Conservation (phyloP, 2,329 filamentous ascomycete species). For the Diaporthe citri region DNA sequence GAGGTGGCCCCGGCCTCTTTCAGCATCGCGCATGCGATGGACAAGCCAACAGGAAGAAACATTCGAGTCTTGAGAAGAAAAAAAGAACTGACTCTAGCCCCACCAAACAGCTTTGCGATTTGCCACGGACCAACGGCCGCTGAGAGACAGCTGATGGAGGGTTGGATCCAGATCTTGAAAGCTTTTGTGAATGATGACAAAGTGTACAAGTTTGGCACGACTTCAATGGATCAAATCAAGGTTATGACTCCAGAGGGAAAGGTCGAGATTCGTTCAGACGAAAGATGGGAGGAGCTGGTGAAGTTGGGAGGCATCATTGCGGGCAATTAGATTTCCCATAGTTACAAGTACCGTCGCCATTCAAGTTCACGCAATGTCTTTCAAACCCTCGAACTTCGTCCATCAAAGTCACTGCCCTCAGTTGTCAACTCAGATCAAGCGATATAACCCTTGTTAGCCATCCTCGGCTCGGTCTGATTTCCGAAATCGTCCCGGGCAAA, state of each 20-base stretch:
- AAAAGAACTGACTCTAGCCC: background rate
- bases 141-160: conserved; percentile 52
- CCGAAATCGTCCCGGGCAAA: background rate
- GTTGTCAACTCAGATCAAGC: background rate
- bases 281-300: conserved; percentile 51
- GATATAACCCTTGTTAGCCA: background rate
- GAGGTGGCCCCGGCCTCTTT: conserved; percentile 51
- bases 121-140: conserved; percentile 52
- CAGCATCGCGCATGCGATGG: conserved; percentile 56
- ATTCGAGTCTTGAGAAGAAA: background rate
- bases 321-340: background rate
- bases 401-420: too few species aligned
- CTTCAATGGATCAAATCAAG: conserved; percentile 51
- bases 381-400: too few species aligned
- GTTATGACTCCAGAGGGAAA: conserved; percentile 49
- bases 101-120: conserved; percentile 50
- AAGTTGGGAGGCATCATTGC: conserved; percentile 47
- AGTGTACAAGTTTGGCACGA: conserved; percentile 51
- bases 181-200: conserved; percentile 53
- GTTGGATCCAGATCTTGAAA: conserved; percentile 53
- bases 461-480: conserved; percentile 1
- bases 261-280: conserved; percentile 52
- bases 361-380: too few species aligned
- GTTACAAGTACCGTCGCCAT: too few species aligned
- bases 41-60: conserved; percentile 45